Base-by-base conservation (phyloP, 2,329 filamentous ascomycete genomes). In the Paraphaeosphaeria sporulosa region DNA sequence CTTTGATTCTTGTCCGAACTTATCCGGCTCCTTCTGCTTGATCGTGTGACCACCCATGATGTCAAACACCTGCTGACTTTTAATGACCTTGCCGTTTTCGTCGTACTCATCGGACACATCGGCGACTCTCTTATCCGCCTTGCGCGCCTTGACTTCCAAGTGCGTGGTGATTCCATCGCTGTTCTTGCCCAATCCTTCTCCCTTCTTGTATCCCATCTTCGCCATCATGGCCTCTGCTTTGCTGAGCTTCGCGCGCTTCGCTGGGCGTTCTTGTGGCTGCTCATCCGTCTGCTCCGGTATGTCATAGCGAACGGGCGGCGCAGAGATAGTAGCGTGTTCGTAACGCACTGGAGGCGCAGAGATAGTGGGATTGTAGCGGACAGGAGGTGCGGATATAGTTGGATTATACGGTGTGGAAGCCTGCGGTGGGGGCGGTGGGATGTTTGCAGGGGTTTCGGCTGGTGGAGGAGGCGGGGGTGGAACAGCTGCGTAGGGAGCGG, bases 191-290 rank as follows among this genome's bases (percentile, higher is more conserved):
- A 99, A 87, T 21, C 95, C 95, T 63, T 90, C 86, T 25, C 95
- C 95, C 71, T 94, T 90, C 38, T 89, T 90, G 92, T 94, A 98
- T 57, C 95, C 95, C 79, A 97, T 95, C 76, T 97, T 98, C 62
- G 88, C 86, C 88, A 99, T 93, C 58, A 98, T 86, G 36, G 93
- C 90, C 66, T 93, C 87, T 0, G 93, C 95, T 76, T 71, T 72
- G 64, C 66, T 72, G n/a, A 71, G 64, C 64, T 73, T 72, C 10
- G 64, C 60, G 2, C 71, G 64, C 46, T 77, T 80, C 38, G 64
- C 84, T 63, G 47, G 80, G 73, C 80, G 78, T 66, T 85, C 82
- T 47, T 56, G 57, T 12, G 50, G 57, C 30, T 60, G 58, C 30
- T 66, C 63, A 25, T 64, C 56, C 25, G 64, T 51, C 23, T 21